Percentiles rank a stretch among this genome's conserved stretches.
phyloP scores from a whole-genome alignment of 2,329 filamentous ascomycete species.

The Phyllosticta citribraziliensis region DNA sequence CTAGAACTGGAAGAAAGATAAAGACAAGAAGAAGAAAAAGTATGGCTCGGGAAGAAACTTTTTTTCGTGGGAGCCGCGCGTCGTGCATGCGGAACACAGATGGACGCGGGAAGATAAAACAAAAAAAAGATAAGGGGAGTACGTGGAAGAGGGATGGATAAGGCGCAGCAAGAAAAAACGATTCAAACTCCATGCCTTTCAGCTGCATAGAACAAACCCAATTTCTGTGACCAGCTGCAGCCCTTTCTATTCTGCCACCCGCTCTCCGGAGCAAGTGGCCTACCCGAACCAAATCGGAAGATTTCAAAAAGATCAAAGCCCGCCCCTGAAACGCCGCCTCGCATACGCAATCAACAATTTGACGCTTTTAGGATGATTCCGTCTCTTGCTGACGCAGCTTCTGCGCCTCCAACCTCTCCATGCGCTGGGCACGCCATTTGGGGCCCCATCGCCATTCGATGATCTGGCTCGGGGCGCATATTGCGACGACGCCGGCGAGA shows the following conservation, averaged over 20 bases:
- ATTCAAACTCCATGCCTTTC: neutral
- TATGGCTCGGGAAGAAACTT: neutral
- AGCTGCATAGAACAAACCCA: neutral
- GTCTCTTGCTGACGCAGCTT: neutral
- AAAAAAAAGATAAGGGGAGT: too few species aligned
- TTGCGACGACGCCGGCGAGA: neutral
- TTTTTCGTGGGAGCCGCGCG: neutral
- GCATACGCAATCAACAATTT: neutral
- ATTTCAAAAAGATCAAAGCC: neutral
- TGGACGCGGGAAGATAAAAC: neutral
- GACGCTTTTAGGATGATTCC: neutral
- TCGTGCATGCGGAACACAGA: neutral
- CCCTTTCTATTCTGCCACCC: neutral
- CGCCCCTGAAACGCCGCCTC: neutral
- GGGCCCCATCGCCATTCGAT: neutral
- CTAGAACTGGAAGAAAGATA: neutral
- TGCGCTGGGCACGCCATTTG: conserved; percentile 2
- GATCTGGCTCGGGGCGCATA: neutral
- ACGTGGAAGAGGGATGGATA: neutral
- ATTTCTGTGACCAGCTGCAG: neutral
- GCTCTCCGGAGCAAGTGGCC: neutral
- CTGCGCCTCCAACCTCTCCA: neutral
- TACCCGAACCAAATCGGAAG: neutral
- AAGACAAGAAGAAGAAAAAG: neutral
- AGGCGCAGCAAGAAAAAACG: neutral